A percentile compares a stretch with the other conserved stretches of the same genome.
Evolutionary conservation across 2,329 filamentous ascomycete species (phyloP).

Genomic region (Sporothrix humicola): DNA sequence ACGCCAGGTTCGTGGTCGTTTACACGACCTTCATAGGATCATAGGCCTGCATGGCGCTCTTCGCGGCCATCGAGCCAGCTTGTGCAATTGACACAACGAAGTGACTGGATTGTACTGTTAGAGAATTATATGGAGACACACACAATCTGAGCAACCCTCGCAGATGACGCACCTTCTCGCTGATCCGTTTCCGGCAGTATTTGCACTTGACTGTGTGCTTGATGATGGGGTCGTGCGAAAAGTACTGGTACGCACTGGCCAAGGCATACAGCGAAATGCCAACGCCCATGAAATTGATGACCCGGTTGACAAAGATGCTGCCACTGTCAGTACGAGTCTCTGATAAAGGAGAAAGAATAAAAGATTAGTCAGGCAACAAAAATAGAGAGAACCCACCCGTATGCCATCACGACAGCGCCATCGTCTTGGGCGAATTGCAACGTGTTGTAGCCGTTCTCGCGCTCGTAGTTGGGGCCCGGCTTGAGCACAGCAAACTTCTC

Average conservation of each 20-base stretch:
- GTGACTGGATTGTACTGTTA: conserved; percentile 43
- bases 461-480: conserved; percentile 59
- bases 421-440: conserved; percentile 71
- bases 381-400: conserved; percentile 47
- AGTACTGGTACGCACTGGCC: conserved; percentile 65
- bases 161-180: conserved; percentile 59
- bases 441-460: conserved; percentile 69
- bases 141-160: neutral
- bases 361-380: too few species aligned
- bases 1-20: neutral
- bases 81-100: conserved; percentile 56
- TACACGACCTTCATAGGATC: neutral
- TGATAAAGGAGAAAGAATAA: too few species aligned
- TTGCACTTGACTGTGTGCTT: conserved; percentile 72
- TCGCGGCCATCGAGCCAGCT: conserved; percentile 60
- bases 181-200: conserved; percentile 69
- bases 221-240: conserved; percentile 70
- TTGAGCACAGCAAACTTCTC: conserved; percentile 74
- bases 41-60: conserved; percentile 43
- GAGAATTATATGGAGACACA: neutral
- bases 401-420: conserved; percentile 74
- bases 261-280: conserved; percentile 69
- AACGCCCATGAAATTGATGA: conserved; percentile 69
- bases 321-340: too few species aligned
- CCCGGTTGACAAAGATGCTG: conserved; percentile 64